Conservation (phyloP, 1,284 basidiomycete genomes). For the Phylloboletellus chloephorus region DNA sequence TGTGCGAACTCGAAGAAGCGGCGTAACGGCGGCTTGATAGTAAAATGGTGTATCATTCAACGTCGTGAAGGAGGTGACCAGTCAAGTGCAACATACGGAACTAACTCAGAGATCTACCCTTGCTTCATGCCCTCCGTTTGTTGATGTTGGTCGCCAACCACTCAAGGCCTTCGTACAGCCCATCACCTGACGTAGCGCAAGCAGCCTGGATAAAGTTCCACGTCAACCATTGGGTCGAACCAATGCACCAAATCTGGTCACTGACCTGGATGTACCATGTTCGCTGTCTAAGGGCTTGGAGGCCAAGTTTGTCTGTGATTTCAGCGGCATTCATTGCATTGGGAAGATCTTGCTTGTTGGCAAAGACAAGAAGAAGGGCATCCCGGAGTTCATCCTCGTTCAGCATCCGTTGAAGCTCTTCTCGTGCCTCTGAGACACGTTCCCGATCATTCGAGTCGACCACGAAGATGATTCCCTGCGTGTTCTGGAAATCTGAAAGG, state of each 20-base stretch:
- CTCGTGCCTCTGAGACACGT: constrained; percentile 97
- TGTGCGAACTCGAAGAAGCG: constrained; percentile 14
- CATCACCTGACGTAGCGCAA: constrained; percentile 98
- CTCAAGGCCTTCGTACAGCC: constrained; percentile 97
- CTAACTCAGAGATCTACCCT: constrained; percentile 33
- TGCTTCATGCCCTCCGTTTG: constrained; percentile 68
- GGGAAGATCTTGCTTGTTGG: constrained; percentile 98
- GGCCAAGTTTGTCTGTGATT: constrained; percentile 99
- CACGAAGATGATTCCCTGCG: constrained; percentile 99
- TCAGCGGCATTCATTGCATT: constrained; percentile 99
- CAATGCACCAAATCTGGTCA: constrained; percentile 6
- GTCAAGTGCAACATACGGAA: constrained; percentile 46
- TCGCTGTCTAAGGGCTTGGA: constrained; percentile 94
- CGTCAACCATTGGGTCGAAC: constrained; percentile 15
- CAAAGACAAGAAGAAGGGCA: constrained; percentile 96
- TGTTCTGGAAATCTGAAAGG: constrained; percentile 96
- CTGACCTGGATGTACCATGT: constrained; percentile 98
- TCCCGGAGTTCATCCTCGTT: constrained; percentile 99
- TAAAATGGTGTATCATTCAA: constrained; percentile 33
- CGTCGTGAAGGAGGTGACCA: constrained; percentile 40
- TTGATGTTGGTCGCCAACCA: constrained; percentile 87
- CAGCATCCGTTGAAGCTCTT: constrained; percentile 99
- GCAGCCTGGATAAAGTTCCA: constrained; percentile 62
- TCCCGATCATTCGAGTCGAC: constrained; percentile 99
- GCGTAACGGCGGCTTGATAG: constrained; percentile 30